phyloP scores from a whole-genome alignment of 108 stramenopile species.

The Fistulifera solaris region DNA sequence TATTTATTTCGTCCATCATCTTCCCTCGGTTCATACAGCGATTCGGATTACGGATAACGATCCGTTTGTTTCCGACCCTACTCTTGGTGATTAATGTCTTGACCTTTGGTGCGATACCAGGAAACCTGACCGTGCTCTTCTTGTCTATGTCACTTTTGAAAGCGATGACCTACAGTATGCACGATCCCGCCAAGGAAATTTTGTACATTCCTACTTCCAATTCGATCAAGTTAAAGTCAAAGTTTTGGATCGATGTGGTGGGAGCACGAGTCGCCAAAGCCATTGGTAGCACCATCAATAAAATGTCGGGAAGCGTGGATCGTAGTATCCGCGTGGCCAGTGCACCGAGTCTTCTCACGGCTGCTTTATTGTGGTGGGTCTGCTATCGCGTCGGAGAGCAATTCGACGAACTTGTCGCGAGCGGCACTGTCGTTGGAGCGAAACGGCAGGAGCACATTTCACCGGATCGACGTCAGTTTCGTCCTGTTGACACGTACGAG shows the following conservation, averaged over 20 bases:
- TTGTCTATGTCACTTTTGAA: conserved; percentile 75
- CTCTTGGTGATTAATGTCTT: conserved; percentile 58
- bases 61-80: conserved; percentile 81
- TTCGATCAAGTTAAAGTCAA: conserved; percentile 74
- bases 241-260: conserved; percentile 89
- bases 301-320: conserved; percentile 57
- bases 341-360: conserved; percentile 58
- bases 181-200: conserved; percentile 90
- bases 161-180: conserved; percentile 87
- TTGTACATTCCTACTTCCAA: conserved; percentile 86
- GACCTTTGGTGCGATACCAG: conserved; percentile 61
- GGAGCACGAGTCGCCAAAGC: conserved; percentile 81
- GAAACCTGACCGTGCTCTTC: conserved; percentile 74
- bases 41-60: conserved; percentile 61
- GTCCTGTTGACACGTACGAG: background rate
- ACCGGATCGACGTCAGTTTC: background rate
- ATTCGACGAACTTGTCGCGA: conserved; percentile 55
- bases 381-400: conserved; percentile 61
- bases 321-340: conserved; percentile 59
- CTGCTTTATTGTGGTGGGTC: conserved; percentile 52
- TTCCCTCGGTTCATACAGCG: conserved; percentile 70
- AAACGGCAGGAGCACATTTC: background rate
- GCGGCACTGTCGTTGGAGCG: conserved; percentile 53
- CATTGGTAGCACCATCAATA: conserved; percentile 67
- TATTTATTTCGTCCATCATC: conserved; percentile 67